Evolutionary conservation across 768 basidiomycete genomes (phyloP), one percentile per base, ranked within the genome.

Genomic region (Amanita phalloides): DNA sequence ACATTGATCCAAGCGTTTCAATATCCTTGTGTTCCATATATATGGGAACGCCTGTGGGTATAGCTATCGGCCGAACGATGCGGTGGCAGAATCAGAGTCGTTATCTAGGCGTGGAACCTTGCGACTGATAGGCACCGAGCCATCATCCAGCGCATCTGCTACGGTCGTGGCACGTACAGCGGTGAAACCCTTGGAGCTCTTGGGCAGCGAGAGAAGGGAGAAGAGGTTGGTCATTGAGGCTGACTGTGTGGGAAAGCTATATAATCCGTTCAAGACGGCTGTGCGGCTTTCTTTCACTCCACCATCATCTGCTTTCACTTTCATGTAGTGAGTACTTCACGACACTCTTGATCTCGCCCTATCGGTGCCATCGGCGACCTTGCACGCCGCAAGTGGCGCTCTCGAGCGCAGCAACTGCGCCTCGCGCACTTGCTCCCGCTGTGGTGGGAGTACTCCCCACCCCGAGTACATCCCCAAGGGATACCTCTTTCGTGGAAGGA

Each of bases 31-130:
- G 65, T 3, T 72, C 68, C 65, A 86, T 73, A 49, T 81, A 75
- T 0, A 37, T 37, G 14, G 66, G 61, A 2, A 75, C 69, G 26
- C 78, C 87, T 86, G 48, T 28, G 41, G 23, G 13, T 7, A 21
- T n/a, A 38, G 23, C 21, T 25, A 44, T 6, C 8, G 44, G 30
- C 6, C 11, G n/a, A n/a, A n/a, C n/a, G 73, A 79, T 58, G 81
- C 78, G 64, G 81, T 79, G 57, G 76, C 76, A 58, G 81, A 75
- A 68, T 86, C 84, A 66, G 76, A 79, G 71, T 84, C 81, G 59
- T 69, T 68, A 56, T 75, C 76, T 66, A 84, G 69, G 56, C 84
- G 81, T 55, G 82, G 74, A 53, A 77, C 78, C 72, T 89, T 88
- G 66, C 74, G 76, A 56, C 78, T 77, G 69, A 75, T 79, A 66